phyloP scores from a whole-genome alignment of 2,329 filamentous ascomycete genomes.

The Rhinocladiella similis region DNA sequence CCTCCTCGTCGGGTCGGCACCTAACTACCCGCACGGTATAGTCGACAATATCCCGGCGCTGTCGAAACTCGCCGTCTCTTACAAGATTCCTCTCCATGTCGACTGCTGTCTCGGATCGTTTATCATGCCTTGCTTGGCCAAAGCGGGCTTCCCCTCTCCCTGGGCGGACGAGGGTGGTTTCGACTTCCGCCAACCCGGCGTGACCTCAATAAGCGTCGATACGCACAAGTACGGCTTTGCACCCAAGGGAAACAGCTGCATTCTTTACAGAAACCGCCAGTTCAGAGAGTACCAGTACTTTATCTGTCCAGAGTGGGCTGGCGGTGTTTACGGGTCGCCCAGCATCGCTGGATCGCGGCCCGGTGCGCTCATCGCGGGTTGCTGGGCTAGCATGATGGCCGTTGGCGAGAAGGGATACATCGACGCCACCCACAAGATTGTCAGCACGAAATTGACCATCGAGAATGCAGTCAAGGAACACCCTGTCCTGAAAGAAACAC shows the following conservation, averaged over 20 bases:
- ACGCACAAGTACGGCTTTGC: constrained; percentile 99
- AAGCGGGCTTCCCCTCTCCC: constrained; percentile 73
- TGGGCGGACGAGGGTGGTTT: constrained; percentile 73
- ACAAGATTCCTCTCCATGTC: constrained; percentile 85
- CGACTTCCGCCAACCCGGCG: constrained; percentile 90
- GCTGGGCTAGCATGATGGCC: constrained; percentile 89
- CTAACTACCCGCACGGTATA: constrained; percentile 97
- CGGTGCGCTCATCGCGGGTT: constrained; percentile 90
- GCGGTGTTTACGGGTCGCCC: constrained; percentile 92
- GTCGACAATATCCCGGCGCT: constrained; percentile 90
- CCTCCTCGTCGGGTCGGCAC: constrained; percentile 88
- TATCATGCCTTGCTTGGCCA: constrained; percentile 85
- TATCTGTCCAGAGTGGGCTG: constrained; percentile 89
- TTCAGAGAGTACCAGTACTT: constrained; percentile 94
- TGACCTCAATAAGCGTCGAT: constrained; percentile 93
- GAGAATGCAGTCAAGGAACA: constrained; percentile 70
- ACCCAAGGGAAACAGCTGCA: constrained; percentile 92
- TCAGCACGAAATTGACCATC: constrained; percentile 82
- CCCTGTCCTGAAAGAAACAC: constrained; percentile 67
- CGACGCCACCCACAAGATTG: constrained; percentile 81
- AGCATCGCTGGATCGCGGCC: constrained; percentile 89
- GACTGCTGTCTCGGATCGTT: constrained; percentile 98
- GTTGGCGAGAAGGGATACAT: constrained; percentile 88
- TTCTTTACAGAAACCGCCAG: constrained; percentile 79
- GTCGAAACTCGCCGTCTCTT: constrained; percentile 76